These are phyloP conservation scores for Omphalotus guepiniiformis DNA, from an alignment of 768 basidiomycete species.

Conservation along the genomic window DNA sequence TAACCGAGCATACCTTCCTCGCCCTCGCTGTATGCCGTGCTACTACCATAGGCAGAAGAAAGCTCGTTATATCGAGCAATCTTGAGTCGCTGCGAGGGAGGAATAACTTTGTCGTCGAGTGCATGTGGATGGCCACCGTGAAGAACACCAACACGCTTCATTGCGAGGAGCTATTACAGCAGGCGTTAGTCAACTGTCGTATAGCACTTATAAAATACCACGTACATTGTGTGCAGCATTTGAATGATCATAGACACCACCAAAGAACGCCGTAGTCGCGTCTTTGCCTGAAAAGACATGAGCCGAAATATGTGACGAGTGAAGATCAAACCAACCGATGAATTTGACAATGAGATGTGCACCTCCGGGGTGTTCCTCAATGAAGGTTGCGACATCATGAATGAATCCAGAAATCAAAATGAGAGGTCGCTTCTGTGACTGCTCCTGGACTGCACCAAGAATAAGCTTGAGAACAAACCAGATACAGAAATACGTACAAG, in stretches of 20 bases:
- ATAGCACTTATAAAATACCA: too few relatives aligned
- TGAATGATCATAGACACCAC: constrained; percentile 85
- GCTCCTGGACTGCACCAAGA: constrained; percentile 60
- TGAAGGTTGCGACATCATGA: constrained; percentile 80
- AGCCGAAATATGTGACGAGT: too few relatives aligned
- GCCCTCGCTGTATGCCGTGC: constrained; percentile 54
- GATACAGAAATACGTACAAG: constrained; percentile 17
- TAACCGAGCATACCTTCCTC: constrained; percentile 28
- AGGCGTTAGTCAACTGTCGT: too few relatives aligned
- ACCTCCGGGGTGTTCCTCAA: constrained; percentile 88
- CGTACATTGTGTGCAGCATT: constrained; percentile 83
- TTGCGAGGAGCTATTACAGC: constrained; percentile 52
- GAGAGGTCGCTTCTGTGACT: constrained; percentile 73
- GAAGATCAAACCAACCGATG: constrained; percentile 40
- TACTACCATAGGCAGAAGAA: constrained; percentile 48
- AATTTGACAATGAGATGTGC: constrained; percentile 77
- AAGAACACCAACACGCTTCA: constrained; percentile 65
- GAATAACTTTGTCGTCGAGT: constrained; percentile 58
- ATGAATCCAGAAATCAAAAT: constrained; percentile 91
- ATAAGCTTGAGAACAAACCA: background rate
- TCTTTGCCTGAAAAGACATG: constrained; percentile 54
- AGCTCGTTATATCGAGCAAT: constrained; percentile 65
- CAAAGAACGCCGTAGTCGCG: constrained; percentile 92
- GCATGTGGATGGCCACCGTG: constrained; percentile 57
- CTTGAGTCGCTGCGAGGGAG: constrained; percentile 68